Percentiles rank a stretch among this genome's conserved stretches.
Conservation (phyloP, 805 yeast genomes). For the Saccharomycopsis microspora region DNA sequence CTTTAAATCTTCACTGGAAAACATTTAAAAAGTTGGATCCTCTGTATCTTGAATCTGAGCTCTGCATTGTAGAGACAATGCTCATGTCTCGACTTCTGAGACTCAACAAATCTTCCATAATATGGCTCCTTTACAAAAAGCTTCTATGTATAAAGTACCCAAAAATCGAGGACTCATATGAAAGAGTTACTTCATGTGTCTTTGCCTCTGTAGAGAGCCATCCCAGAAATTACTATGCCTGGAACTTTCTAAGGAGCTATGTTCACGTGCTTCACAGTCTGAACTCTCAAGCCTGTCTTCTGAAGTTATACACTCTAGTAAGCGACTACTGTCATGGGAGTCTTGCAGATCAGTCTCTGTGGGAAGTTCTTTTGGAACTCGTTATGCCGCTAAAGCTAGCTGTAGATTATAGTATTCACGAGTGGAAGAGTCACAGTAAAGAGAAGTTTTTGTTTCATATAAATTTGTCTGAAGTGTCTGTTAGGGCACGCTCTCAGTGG, state of each 20-base stretch:
- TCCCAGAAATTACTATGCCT: constrained; percentile 15
- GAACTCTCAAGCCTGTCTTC: background rate
- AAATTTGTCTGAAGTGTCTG: background rate
- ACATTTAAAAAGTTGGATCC: background rate
- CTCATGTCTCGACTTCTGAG: constrained; percentile 20
- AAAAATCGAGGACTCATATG: no score
- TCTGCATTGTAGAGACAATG: constrained; percentile 12
- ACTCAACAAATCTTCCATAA: constrained; percentile 25
- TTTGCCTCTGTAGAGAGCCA: constrained; percentile 3
- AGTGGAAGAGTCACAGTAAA: background rate
- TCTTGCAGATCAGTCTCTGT: background rate
- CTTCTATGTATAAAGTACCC: background rate
- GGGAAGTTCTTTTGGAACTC: background rate
- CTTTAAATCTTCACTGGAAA: constrained; percentile 10
- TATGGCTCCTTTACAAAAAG: constrained; percentile 23
- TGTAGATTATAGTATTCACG: background rate
- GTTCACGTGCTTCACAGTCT: background rate
- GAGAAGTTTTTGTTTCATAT: background rate
- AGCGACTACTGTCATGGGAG: background rate
- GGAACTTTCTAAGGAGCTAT: constrained; percentile 13
- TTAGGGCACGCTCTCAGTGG: background rate
- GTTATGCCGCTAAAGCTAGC: background rate
- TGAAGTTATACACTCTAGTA: background rate
- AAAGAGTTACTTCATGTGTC: no score
- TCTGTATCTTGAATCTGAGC: constrained; percentile 1